Evolutionary conservation across 345 rosid genomes (phyloP), one percentile per base, ranked within the genome.

Genomic region (Populus simonii): DNA sequence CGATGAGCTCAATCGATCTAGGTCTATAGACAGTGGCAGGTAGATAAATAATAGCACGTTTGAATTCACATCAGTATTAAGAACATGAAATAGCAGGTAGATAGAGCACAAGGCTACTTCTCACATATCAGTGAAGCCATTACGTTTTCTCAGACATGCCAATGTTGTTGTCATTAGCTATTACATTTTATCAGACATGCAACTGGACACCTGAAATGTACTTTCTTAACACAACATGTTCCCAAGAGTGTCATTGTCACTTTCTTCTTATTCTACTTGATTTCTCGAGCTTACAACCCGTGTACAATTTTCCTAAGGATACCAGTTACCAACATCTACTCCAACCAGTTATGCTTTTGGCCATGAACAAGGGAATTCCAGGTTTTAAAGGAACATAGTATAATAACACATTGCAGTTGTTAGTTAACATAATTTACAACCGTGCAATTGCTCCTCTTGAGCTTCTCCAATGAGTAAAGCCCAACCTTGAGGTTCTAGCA

Each of bases 1-100:
- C 51, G 84, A 87, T 78, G 90, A 90, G 76, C 82, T 86, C 10
- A 75, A 89, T 4, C 81, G 79, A 65, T 90, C 93, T 20, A 86
- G 76, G 23, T 87, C 92, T 59, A 29, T 84, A 18, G 51, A 73
- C 84, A 41, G 66, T 39, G 81, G 79, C 68, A 73, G 85, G 74
- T 87, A 83, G 82, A 31, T 18, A 6, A 53, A 18, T 20, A 18
- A 7, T 22, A 18, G 59, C 59, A 53, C n/a, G 7, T 18, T 53
- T 53, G 22, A 51, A 17, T 51, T 51, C 57, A 51, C 57, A 1
- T 51, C 20, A 51, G 3, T 47, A 47, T 13, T 15, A 47, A 47
- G 11, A 3, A 47, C 53, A 15, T 47, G 53, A 47, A 15, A 13
- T 13, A 3, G 53, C 53, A 47, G 53, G 53, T 13, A 4, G 51